Evolutionary conservation across 2,329 filamentous ascomycete species (phyloP), one percentile per base, ranked within the genome.

Genomic region (Aspergillus sp.): DNA sequence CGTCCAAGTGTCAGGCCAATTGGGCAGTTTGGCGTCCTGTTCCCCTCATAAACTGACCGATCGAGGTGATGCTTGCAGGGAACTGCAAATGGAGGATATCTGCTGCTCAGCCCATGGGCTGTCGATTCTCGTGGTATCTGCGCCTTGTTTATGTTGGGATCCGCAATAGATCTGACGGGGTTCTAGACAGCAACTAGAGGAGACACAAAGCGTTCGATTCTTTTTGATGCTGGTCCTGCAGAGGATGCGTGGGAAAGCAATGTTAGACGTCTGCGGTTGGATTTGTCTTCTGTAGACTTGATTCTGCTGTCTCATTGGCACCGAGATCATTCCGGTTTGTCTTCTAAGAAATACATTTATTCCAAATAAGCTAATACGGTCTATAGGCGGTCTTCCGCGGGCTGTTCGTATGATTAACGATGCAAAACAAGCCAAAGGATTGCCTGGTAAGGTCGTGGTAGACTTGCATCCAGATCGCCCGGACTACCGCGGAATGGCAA

Each of bases 51-150:
- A 53, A 3, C 52, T 66, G 8, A 52, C 59, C 7, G 58, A 64
- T 33, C 64, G 75, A 7, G 74, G 72, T 1, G 68, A 64, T 3
- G 71, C 69, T 1, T 57, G 56, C 7, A 66, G 63, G 43, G 74
- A 79, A 52, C 49, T 79, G 28, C 64, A 65, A 7, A 74, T 78
- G 69, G 70, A 72, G 36, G 68, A 68, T 41, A 67, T 78, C 4
- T 77, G 75, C 57, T 79, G 76, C 51, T 73, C 74, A 9, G 76
- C 76, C 0, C 76, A 79, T 60, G 77, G 76, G 0, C 56, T 79
- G 29, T 78, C 74, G 3, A 66, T 79, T 10, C 61, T 78, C 30
- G 68, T 79, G 45, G 73, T 77, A 65, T 52, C 64, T 33, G 10
- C 29, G 9, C 19, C 10, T 42, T 4, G n/a, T 12, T 9, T 19